Evolutionary conservation across 331 rosid genomes (phyloP).

Genomic region (Quercus lobata): DNA sequence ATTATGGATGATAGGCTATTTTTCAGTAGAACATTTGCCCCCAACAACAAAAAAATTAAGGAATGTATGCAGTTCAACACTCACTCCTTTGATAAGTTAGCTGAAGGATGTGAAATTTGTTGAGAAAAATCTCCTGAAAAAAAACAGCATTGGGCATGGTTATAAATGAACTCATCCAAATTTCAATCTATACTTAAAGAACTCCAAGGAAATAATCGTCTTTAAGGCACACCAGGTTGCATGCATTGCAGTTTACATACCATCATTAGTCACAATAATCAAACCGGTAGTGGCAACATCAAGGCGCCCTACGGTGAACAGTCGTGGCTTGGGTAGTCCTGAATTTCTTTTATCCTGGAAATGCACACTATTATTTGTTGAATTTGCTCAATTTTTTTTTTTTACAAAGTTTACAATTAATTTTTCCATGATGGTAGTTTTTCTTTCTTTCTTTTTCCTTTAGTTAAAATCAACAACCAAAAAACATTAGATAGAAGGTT

Average conservation of each 20-base stretch:
- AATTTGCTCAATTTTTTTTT: background rate
- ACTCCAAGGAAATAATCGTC: background rate
- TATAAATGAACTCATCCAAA: slow-evolving; percentile 17
- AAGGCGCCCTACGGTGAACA: slow-evolving; percentile 92
- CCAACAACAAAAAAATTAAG: background rate
- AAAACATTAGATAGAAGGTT: background rate
- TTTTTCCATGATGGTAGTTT: background rate
- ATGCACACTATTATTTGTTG: background rate
- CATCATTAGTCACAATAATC: slow-evolving; percentile 91
- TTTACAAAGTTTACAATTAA: background rate
- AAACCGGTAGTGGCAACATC: slow-evolving; percentile 96
- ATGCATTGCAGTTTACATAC: slow-evolving; percentile 34
- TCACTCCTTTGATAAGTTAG: slow-evolving; percentile 83
- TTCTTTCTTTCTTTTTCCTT: no score
- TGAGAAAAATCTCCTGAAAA: slow-evolving; percentile 92
- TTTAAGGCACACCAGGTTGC: slow-evolving; percentile 10
- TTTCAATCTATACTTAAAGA: background rate
- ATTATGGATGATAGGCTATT: background rate
- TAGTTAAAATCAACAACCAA: background rate
- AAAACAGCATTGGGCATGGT: slow-evolving; percentile 17
- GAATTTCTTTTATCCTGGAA: slow-evolving; percentile 62
- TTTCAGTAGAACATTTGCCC: background rate
- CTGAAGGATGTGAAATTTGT: slow-evolving; percentile 82
- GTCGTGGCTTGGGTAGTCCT: slow-evolving; percentile 70
- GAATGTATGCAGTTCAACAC: slow-evolving; percentile 19